Evolutionary conservation across 768 basidiomycete species (phyloP).

Genomic region (Arthromyces matolae): DNA sequence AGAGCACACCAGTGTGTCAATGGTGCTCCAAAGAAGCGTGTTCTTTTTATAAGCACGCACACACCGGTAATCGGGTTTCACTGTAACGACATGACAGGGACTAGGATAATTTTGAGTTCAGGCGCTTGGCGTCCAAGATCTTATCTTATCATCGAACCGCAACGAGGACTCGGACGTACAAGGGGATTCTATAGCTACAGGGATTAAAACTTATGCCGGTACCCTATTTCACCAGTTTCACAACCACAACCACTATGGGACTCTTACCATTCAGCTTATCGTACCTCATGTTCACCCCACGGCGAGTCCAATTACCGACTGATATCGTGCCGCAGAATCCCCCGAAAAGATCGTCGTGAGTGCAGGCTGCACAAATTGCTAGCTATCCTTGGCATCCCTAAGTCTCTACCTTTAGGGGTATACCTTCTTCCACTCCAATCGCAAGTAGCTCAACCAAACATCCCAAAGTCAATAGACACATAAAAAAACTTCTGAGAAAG

Average conservation of each 20-base stretch:
- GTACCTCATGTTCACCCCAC: constrained; percentile 51
- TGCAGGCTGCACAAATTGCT: neutral
- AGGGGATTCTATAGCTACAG: constrained; percentile 8
- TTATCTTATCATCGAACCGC: constrained; percentile 14
- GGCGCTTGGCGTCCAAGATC: neutral
- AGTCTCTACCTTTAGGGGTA: constrained; percentile 7
- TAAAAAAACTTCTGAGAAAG: constrained; percentile 3
- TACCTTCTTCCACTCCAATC: neutral
- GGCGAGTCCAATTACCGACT: constrained; percentile 48
- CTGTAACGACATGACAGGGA: constrained; percentile 3
- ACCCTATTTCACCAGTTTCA: neutral
- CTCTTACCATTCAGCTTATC: constrained; percentile 45
- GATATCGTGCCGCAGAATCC: constrained; percentile 14
- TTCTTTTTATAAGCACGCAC: constrained; percentile 9
- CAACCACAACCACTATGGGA: constrained; percentile 10
- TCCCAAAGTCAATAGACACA: constrained; percentile 24
- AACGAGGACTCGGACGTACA: too few relatives aligned
- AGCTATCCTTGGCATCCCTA: neutral
- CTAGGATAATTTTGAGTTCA: too few relatives aligned
- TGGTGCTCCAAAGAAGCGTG: neutral
- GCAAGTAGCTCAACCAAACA: constrained; percentile 10
- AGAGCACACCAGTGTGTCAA: neutral
- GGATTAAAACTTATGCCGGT: neutral
- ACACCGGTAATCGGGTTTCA: constrained; percentile 13
- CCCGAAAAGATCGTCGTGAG: constrained; percentile 17